phyloP scores from a whole-genome alignment of 176 grass and related monocot genomes.

The Musa beccarii region DNA sequence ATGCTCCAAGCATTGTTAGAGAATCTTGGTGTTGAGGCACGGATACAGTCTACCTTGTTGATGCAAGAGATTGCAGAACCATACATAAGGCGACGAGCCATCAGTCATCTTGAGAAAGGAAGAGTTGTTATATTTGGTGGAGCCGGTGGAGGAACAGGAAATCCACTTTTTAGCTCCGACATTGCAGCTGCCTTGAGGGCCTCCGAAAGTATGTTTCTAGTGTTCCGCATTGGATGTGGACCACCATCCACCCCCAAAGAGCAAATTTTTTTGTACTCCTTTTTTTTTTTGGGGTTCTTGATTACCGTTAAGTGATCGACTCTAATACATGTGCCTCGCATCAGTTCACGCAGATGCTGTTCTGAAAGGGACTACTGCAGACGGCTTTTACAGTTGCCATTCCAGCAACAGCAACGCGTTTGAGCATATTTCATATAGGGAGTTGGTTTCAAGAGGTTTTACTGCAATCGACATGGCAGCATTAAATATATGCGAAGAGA shows the following conservation, averaged over 20 bases:
- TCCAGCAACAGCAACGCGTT: slow-evolving; percentile 37
- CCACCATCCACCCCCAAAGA: neutral
- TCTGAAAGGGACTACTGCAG: slow-evolving; percentile 70
- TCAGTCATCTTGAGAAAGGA: slow-evolving; percentile 90
- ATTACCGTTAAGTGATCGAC: slow-evolving; percentile 22
- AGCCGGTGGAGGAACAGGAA: slow-evolving; percentile 55
- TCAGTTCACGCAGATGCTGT: slow-evolving; percentile 85
- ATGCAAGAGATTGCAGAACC: slow-evolving; percentile 89
- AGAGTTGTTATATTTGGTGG: slow-evolving; percentile 84
- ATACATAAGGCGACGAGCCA: slow-evolving; percentile 76
- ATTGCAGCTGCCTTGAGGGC: slow-evolving; percentile 79
- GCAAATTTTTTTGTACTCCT: neutral
- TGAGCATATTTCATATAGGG: slow-evolving; percentile 89
- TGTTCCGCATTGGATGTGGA: neutral
- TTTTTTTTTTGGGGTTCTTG: neutral
- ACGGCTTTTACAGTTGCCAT: slow-evolving; percentile 53
- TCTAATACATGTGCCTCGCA: slow-evolving; percentile 26
- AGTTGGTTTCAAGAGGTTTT: slow-evolving; percentile 63
- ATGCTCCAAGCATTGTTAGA: slow-evolving; percentile 88
- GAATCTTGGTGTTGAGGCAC: slow-evolving; percentile 72
- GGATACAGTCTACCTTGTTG: slow-evolving; percentile 68
- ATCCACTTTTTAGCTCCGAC: slow-evolving; percentile 76
- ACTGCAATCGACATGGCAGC: slow-evolving; percentile 86
- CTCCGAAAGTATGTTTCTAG: slow-evolving; percentile 61
- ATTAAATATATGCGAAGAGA: slow-evolving; percentile 90